Conservation (phyloP, 2,329 filamentous ascomycete species). For the Fusarium nurragi region DNA sequence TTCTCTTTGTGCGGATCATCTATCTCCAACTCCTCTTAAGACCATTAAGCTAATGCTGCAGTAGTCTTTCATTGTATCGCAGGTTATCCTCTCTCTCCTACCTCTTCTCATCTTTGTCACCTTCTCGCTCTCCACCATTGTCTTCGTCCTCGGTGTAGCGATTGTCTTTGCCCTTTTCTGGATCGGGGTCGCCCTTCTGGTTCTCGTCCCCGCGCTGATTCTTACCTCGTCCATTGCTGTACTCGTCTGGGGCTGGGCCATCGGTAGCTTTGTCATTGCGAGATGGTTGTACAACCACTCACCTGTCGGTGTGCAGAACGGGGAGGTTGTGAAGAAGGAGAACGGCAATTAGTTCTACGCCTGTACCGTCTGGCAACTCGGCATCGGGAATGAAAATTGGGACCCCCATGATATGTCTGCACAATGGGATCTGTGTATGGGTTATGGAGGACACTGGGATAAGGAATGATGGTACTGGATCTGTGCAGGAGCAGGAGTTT, state of each 20-base stretch:
- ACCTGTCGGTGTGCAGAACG: slow-evolving; percentile 39
- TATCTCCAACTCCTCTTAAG: not conserved
- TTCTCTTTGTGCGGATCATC: slow-evolving; percentile 70
- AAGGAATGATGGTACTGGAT: not conserved
- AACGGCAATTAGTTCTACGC: slow-evolving; percentile 23
- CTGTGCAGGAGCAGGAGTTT: not conserved
- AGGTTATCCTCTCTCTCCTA: slow-evolving; percentile 71
- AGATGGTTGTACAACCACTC: slow-evolving; percentile 57
- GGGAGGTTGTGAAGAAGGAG: slow-evolving; percentile 41
- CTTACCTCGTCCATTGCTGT: slow-evolving; percentile 70
- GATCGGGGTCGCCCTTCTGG: slow-evolving; percentile 70
- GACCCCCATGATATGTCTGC: slow-evolving; percentile 26
- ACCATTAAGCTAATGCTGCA: not conserved
- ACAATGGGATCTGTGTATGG: slow-evolving; percentile 16
- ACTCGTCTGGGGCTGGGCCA: slow-evolving; percentile 73
- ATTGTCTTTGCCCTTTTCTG: slow-evolving; percentile 74
- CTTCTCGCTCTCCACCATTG: slow-evolving; percentile 70
- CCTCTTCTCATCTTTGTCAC: slow-evolving; percentile 74
- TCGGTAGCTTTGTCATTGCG: slow-evolving; percentile 65
- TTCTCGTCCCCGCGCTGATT: slow-evolving; percentile 75
- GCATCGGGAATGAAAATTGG: slow-evolving; percentile 8
- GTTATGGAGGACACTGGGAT: slow-evolving; percentile 1
- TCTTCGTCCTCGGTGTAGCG: slow-evolving; percentile 70
- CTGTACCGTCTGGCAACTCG: slow-evolving; percentile 10
- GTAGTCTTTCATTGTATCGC: slow-evolving; percentile 73